A percentile compares a stretch with the other conserved stretches of the same genome.
phyloP scores from a whole-genome alignment of 2,329 filamentous ascomycete species.

The Epichloe gansuensis region DNA sequence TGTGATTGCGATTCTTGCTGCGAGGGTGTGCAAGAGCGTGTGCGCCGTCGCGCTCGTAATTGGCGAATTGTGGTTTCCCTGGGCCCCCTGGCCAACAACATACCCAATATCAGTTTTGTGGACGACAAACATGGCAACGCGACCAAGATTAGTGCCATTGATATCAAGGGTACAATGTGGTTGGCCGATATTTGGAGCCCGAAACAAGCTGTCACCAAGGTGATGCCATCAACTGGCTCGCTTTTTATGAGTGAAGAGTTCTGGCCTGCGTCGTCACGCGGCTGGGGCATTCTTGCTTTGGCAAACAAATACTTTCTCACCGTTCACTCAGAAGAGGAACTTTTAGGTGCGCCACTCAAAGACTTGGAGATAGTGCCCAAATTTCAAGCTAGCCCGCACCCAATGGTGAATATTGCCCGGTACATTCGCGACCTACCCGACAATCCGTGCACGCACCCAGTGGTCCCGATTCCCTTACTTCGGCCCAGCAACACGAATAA shows the following conservation, averaged over 20 bases:
- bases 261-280: slow-evolving; percentile 18
- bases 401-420: slow-evolving; percentile 16
- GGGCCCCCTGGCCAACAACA: slow-evolving; percentile 27
- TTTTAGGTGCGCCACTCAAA: slow-evolving; percentile 18
- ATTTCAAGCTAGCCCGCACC: slow-evolving; percentile 3
- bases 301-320: slow-evolving; percentile 29
- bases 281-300: slow-evolving; percentile 38
- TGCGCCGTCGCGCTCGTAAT: slow-evolving; percentile 29
- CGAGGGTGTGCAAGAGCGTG: slow-evolving; percentile 15
- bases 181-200: slow-evolving; percentile 39
- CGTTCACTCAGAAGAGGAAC: slow-evolving; percentile 20
- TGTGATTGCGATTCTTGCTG: slow-evolving; percentile 7
- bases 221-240: slow-evolving; percentile 9
- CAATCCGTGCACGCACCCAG: slow-evolving; percentile 15
- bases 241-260: slow-evolving; percentile 18
- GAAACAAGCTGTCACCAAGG: slow-evolving; percentile 14
- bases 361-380: slow-evolving; percentile 11
- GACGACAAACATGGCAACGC: slow-evolving; percentile 33
- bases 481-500: background rate
- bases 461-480: background rate
- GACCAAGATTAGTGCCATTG: slow-evolving; percentile 36
- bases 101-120: slow-evolving; percentile 41
- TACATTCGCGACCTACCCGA: slow-evolving; percentile 16
- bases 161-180: slow-evolving; percentile 36
- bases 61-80: slow-evolving; percentile 38